Base-by-base conservation (phyloP, 306 rosid genomes). In the Malus sieversii region DNA sequence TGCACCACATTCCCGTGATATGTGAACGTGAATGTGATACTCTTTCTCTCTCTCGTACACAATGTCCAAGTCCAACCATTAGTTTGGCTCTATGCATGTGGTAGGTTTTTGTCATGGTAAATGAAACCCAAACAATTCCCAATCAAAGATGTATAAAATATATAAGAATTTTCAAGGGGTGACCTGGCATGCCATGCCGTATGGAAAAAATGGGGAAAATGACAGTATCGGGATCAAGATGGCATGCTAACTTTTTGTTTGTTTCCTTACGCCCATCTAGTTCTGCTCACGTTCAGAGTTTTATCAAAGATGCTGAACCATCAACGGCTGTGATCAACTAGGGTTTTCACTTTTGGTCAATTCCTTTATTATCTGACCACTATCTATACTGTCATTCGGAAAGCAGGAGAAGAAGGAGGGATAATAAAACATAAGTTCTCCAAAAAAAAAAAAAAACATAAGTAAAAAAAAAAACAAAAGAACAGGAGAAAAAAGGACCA, bases 1-100 rank as follows among this genome's bases (percentile, higher is more conserved):
- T 62, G 68, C 68, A 80, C 52, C 68, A 38, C 30, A 70, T 53
- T 75, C 84, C 80, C 80, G 77, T 80, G 77, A 80, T 40, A 51
- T 29, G 14, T 61, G 66, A 61, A 61, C 18, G 7, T 57, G 25
- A 57, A 46, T 35, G 40, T 35, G 40, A 35, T 35, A 53, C 45
- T 18, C 42, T 68, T n/a, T 74, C 63, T 73, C 60, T 73, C 51
- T 68, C 58, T 35, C 12, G 18, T 5, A 35, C 22, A 16, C 40
- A 14, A 42, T 8, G 44, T 64, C 68, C 22, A 18, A 16, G 13
- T 64, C 68, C 13, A 16, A 64, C 25, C 8, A 18, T 5, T 16
- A 2, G 68, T 27, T 62, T 62, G 66, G 66, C 35, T 25, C 18
- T 60, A 25, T 57, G 29, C 62, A n/a, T 25, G 35, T 25, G 66